Percentiles rank a stretch among this genome's conserved stretches.
These are phyloP conservation scores for Geotrichum siamense DNA, from an alignment of 1,139 yeast genomes.

Conservation along the genomic window DNA sequence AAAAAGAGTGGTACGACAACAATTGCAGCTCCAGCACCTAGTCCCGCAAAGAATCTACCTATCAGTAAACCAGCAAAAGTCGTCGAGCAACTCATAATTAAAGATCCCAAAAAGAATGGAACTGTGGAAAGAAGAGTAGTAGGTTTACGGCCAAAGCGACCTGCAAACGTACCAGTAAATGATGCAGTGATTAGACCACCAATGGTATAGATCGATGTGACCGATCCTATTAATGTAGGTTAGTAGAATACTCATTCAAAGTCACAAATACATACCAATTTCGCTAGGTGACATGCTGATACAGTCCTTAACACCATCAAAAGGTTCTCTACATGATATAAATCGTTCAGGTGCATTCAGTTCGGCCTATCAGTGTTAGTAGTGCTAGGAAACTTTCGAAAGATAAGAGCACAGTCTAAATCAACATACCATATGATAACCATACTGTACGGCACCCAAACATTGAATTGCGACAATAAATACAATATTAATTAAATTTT, in stretches of 20 bases:
- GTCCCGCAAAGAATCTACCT: slow-evolving; percentile 73
- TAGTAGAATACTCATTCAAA: neutral
- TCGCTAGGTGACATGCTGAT: slow-evolving; percentile 57
- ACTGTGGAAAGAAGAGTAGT: slow-evolving; percentile 50
- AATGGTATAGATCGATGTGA: slow-evolving; percentile 76
- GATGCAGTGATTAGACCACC: slow-evolving; percentile 83
- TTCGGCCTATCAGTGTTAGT: slow-evolving; percentile 45
- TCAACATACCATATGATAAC: slow-evolving; percentile 59
- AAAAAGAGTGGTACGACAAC: slow-evolving; percentile 82
- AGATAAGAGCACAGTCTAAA: no score
- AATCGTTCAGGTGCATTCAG: slow-evolving; percentile 73
- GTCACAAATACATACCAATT: slow-evolving; percentile 45
- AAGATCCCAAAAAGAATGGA: slow-evolving; percentile 61
- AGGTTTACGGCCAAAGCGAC: slow-evolving; percentile 55
- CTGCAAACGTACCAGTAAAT: slow-evolving; percentile 62
- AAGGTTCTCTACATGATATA: slow-evolving; percentile 44
- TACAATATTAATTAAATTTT: no score
- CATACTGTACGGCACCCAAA: slow-evolving; percentile 72
- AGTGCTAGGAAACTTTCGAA: no score
- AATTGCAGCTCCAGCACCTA: slow-evolving; percentile 81
- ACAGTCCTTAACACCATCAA: slow-evolving; percentile 39
- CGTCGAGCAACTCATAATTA: slow-evolving; percentile 49
- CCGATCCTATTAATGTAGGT: slow-evolving; percentile 24
- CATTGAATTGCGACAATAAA: slow-evolving; percentile 39
- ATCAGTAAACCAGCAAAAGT: slow-evolving; percentile 41